Percentiles rank a stretch among this genome's conserved stretches.
Conservation (phyloP, 805 yeast genomes). For the Candida suzukii region DNA sequence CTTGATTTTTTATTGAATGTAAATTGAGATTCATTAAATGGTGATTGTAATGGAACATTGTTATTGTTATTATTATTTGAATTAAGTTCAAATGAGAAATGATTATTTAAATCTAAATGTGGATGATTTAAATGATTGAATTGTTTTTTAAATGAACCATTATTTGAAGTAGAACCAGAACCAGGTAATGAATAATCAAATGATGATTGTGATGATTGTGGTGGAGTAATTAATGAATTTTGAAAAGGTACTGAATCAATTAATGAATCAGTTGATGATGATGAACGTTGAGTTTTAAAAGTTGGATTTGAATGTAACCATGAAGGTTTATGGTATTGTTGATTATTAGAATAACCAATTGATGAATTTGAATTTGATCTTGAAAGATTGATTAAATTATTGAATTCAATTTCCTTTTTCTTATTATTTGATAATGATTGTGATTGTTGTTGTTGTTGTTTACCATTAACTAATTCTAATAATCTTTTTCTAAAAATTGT, state of each 20-base stretch:
- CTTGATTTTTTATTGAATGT: background rate
- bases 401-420: background rate
- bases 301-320: constrained; percentile 27
- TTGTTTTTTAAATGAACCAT: too few relatives aligned
- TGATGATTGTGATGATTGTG: constrained; percentile 1
- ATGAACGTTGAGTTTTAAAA: constrained; percentile 21
- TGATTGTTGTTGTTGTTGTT: constrained; percentile 3
- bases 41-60: background rate
- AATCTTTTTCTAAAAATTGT: constrained; percentile 24
- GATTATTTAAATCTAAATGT: background rate
- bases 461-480: constrained; percentile 12
- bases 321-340: constrained; percentile 21
- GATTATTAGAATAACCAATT: constrained; percentile 1
- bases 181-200: background rate
- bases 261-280: constrained; percentile 28
- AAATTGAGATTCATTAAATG: constrained; percentile 1
- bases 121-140: too few relatives aligned
- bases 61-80: too few relatives aligned
- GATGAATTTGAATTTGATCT: constrained; percentile 3
- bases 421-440: constrained; percentile 10
- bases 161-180: too few relatives aligned
- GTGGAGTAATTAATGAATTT: constrained; percentile 6
- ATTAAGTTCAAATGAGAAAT: constrained; percentile 2
- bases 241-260: constrained; percentile 23
- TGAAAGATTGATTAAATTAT: background rate